These are phyloP conservation scores for Zygotorulaspora florentina DNA, from an alignment of 805 yeast genomes.

Conservation along the genomic window DNA sequence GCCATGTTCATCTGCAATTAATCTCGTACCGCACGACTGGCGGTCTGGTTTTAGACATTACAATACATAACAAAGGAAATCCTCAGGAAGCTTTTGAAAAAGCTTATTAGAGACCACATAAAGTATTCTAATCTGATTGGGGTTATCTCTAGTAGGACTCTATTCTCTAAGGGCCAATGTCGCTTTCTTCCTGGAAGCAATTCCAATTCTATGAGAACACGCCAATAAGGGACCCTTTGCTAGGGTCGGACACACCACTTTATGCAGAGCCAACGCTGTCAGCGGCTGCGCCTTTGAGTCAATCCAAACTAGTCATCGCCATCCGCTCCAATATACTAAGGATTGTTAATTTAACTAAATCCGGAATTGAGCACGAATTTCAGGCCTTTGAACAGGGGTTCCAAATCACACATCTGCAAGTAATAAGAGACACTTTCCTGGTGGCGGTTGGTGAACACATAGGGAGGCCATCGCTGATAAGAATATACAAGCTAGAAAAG, in stretches of 20 bases:
- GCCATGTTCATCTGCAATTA: too few species aligned
- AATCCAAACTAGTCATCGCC: constrained; percentile 53
- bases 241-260: constrained; percentile 55
- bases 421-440: constrained; percentile 47
- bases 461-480: constrained; percentile 64
- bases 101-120: too few species aligned
- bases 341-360: constrained; percentile 47
- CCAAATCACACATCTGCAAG: constrained; percentile 54
- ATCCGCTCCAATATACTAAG: constrained; percentile 50
- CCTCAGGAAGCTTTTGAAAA: too few species aligned
- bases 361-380: constrained; percentile 48
- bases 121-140: too few species aligned
- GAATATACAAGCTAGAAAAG: constrained; percentile 68
- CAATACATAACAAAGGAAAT: too few species aligned
- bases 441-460: constrained; percentile 71
- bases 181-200: constrained; percentile 57
- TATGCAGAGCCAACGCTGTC: constrained; percentile 76
- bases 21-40: too few species aligned
- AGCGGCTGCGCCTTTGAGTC: constrained; percentile 55
- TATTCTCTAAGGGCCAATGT: constrained; percentile 12
- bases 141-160: too few species aligned
- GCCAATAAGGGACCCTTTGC: constrained; percentile 81
- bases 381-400: constrained; percentile 63
- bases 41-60: too few species aligned
- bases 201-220: constrained; percentile 80